These are phyloP conservation scores for Grosmannia huntii DNA, from an alignment of 2,329 filamentous ascomycete genomes.

Conservation along the genomic window DNA sequence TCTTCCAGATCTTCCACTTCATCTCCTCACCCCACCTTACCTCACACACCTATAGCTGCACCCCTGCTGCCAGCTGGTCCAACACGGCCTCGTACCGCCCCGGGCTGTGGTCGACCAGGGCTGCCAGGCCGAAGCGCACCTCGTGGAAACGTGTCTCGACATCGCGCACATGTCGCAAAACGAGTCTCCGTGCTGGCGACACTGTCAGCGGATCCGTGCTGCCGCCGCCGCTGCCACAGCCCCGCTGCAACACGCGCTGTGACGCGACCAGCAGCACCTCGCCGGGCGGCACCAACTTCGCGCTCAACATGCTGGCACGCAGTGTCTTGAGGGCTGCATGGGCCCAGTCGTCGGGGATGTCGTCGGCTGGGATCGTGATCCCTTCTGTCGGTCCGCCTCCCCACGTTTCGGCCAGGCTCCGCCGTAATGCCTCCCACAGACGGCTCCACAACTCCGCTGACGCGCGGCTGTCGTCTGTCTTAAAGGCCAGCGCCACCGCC, in stretches of 20 bases:
- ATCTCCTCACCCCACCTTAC: background rate
- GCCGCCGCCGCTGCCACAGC: conserved; percentile 24
- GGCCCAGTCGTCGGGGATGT: conserved; percentile 52
- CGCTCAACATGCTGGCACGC: conserved; percentile 52
- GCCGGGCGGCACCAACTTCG: conserved; percentile 61
- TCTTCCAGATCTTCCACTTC: too few species aligned
- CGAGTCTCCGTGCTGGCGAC: conserved; percentile 52
- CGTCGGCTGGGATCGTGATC: background rate
- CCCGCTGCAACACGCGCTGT: conserved; percentile 49
- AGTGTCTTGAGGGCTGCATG: conserved; percentile 53
- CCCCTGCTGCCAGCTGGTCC: conserved; percentile 33
- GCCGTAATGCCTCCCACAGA: conserved; percentile 34
- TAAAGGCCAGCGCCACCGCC: conserved; percentile 58
- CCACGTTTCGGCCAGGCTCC: conserved; percentile 47
- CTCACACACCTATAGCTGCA: background rate
- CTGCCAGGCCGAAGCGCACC: conserved; percentile 56
- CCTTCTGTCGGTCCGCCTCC: conserved; percentile 26
- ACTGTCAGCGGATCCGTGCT: conserved; percentile 3
- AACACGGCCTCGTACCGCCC: conserved; percentile 60
- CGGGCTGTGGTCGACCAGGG: conserved; percentile 66
- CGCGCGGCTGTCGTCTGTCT: conserved; percentile 54
- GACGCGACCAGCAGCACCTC: conserved; percentile 65
- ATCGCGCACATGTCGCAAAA: conserved; percentile 58
- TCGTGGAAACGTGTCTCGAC: conserved; percentile 60
- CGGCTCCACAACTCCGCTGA: conserved; percentile 53